phyloP scores from a whole-genome alignment of 1,284 basidiomycete genomes.

The Cutaneotrichosporon curvatum region DNA sequence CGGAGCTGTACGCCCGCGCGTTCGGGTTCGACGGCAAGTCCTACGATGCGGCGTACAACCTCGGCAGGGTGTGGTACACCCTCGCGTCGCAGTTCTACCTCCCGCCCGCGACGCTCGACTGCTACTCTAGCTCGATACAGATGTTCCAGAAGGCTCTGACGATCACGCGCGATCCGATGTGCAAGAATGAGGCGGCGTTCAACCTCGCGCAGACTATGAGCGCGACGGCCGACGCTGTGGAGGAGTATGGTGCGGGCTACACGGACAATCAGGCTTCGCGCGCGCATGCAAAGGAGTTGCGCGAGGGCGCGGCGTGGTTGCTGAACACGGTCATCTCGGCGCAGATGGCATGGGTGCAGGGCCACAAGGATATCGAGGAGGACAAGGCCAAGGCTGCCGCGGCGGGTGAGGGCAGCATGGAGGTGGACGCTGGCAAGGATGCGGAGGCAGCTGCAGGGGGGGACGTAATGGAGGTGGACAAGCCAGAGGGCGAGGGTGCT shows the following conservation, averaged over 20 bases:
- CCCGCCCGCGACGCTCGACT: slow-evolving; percentile 28
- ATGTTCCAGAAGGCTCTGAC: slow-evolving; percentile 31
- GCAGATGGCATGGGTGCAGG: slow-evolving; percentile 26
- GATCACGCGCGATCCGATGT: slow-evolving; percentile 21
- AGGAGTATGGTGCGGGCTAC: slow-evolving; percentile 28
- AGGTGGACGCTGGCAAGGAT: slow-evolving; percentile 8
- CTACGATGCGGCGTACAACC: slow-evolving; percentile 45
- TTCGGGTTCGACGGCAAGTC: slow-evolving; percentile 22
- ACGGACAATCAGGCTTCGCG: neutral
- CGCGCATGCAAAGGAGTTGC: slow-evolving; percentile 10
- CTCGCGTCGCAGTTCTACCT: slow-evolving; percentile 40
- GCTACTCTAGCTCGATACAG: slow-evolving; percentile 23
- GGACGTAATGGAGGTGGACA: slow-evolving; percentile 9
- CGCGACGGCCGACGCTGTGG: slow-evolving; percentile 36
- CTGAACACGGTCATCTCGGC: slow-evolving; percentile 32
- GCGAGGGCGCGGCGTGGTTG: slow-evolving; percentile 28
- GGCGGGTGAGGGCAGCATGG: slow-evolving; percentile 8
- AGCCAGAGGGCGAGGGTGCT: too few relatives aligned
- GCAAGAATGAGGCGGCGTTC: slow-evolving; percentile 41
- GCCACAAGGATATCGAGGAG: slow-evolving; percentile 7
- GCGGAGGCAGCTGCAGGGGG: slow-evolving; percentile 2
- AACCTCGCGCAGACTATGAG: slow-evolving; percentile 38
- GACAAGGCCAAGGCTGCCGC: slow-evolving; percentile 4
- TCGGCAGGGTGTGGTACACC: slow-evolving; percentile 41
- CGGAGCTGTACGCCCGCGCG: slow-evolving; percentile 43